Evolutionary conservation across 768 basidiomycete species (phyloP).

Genomic region (Ramaria rubella): DNA sequence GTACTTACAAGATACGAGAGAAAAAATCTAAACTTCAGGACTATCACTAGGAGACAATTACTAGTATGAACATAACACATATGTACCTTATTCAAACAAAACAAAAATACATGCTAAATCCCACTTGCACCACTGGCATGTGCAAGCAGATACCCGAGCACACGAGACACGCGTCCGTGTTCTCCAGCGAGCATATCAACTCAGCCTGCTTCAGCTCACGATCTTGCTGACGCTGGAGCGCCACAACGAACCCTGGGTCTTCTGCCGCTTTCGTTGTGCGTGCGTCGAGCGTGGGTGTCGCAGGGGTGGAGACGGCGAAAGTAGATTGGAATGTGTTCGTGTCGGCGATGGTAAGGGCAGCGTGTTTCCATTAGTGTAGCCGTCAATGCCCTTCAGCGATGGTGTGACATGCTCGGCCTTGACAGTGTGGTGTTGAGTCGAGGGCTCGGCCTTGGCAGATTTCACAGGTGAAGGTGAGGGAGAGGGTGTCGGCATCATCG

Average conservation of each 20-base stretch:
- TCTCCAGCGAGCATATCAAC: constrained; percentile 79
- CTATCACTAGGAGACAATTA: not conserved
- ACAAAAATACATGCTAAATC: not conserved
- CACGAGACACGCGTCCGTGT: constrained; percentile 93
- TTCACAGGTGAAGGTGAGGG: constrained; percentile 5
- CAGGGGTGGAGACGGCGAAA: constrained; percentile 8
- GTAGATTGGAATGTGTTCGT: not conserved
- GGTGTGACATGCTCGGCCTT: constrained; percentile 6
- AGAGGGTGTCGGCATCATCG: constrained; percentile 5
- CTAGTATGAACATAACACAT: not conserved
- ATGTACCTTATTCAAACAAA: not conserved
- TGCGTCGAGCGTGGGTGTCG: constrained; percentile 32
- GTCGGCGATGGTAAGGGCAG: not conserved
- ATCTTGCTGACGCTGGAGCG: constrained; percentile 60
- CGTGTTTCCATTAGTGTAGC: not conserved
- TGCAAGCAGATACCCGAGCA: constrained; percentile 63
- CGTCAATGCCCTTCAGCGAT: not conserved
- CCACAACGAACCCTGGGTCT: constrained; percentile 74
- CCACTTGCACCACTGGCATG: not conserved
- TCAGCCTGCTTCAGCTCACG: constrained; percentile 77
- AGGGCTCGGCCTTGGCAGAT: not conserved
- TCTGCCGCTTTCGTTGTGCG: constrained; percentile 46
- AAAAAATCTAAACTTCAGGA: too few relatives aligned
- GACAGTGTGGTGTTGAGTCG: not conserved
- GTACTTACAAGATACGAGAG: too few relatives aligned